These are phyloP conservation scores for Exophiala mesophila DNA, from an alignment of 2,329 filamentous ascomycete genomes.

Conservation along the genomic window DNA sequence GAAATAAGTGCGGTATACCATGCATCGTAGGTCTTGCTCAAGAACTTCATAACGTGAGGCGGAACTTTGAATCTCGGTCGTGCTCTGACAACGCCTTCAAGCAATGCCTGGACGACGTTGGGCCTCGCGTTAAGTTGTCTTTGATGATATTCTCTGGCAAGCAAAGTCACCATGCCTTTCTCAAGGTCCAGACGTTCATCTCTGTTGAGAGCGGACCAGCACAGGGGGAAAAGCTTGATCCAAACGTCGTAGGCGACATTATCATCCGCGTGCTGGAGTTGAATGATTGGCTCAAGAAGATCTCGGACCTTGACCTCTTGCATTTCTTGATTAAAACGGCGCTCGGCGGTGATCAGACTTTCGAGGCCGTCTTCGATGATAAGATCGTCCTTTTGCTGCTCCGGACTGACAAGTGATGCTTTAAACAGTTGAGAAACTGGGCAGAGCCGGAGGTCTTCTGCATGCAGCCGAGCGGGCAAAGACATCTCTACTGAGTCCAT, in stretches of 20 bases:
- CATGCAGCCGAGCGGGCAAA: slow-evolving; percentile 68
- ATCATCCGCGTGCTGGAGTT: slow-evolving; percentile 85
- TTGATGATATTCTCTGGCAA: slow-evolving; percentile 94
- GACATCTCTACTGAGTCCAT: slow-evolving; percentile 87
- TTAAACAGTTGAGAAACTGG: slow-evolving; percentile 69
- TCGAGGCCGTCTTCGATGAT: slow-evolving; percentile 84
- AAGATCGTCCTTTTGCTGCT: slow-evolving; percentile 56
- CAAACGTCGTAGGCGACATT: slow-evolving; percentile 83
- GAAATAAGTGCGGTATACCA: slow-evolving; percentile 95
- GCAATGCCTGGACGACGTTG: slow-evolving; percentile 87
- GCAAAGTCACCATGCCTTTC: slow-evolving; percentile 78
- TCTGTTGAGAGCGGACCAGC: slow-evolving; percentile 80
- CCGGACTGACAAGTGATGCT: slow-evolving; percentile 59
- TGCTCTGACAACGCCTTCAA: slow-evolving; percentile 80
- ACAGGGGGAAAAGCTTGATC: slow-evolving; percentile 86
- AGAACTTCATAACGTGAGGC: slow-evolving; percentile 91
- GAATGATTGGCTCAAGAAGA: slow-evolving; percentile 79
- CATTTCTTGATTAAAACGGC: slow-evolving; percentile 76
- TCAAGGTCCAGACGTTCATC: slow-evolving; percentile 90
- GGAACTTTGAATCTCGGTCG: slow-evolving; percentile 87
- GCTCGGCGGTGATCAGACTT: slow-evolving; percentile 68
- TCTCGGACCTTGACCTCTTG: slow-evolving; percentile 84
- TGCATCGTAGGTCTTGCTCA: slow-evolving; percentile 87
- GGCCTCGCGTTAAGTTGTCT: slow-evolving; percentile 91
- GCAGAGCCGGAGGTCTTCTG: slow-evolving; percentile 76